Evolutionary conservation across 306 rosid species (phyloP), one percentile per base, ranked within the genome.

Genomic region (Dalbergia cochinchinensis): DNA sequence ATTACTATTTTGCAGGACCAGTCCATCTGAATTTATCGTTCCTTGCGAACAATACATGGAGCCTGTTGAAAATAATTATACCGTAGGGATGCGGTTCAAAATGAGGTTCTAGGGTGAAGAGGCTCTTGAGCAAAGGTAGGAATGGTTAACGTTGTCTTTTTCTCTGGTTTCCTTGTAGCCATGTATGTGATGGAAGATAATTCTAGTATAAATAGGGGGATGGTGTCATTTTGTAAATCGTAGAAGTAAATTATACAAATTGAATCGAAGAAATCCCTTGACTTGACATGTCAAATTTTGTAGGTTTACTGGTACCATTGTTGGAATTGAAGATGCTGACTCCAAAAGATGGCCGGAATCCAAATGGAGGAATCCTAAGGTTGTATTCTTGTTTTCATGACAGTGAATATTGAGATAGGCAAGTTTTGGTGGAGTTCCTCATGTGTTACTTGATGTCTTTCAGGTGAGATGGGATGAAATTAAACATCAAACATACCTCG

Each of bases 391-490:
- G 79, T 61, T 72, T 14, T 73, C 35, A 18, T 51, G 62, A 16
- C 37, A n/a, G 16, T 59, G 65, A 19, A 74, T 72, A 54, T 26
- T 64, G 22, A 69, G 35, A 76, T 66, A 34, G 20, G 8, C 72
- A 59, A 33, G 58, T 57, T 78, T n/a, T 80, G 72, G 65, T 50
- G 50, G 51, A 42, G 37, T 34, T 66, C 58, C 55, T 61, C 18
- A 11, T 51, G 39, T 69, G 69, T 51, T 35, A 22, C 37, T 67
- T 76, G 41, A 37, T 37, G 78, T 77, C 77, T 71, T 90, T 39
- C 74, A 94, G 98, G 98, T 94, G 89, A 88, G 94, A 87, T 95
- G 99, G 99, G 99, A 95, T 67, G 99, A 95, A 80, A n/a, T n/a
- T n/a, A n/a, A n/a, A 95, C 94, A 65, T 93, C 96, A 18, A 83